Percentiles rank a stretch among this genome's conserved stretches.
These are phyloP conservation scores for Globisporangium cederbergense DNA, from an alignment of 352 stramenopile genomes.

Conservation along the genomic window DNA sequence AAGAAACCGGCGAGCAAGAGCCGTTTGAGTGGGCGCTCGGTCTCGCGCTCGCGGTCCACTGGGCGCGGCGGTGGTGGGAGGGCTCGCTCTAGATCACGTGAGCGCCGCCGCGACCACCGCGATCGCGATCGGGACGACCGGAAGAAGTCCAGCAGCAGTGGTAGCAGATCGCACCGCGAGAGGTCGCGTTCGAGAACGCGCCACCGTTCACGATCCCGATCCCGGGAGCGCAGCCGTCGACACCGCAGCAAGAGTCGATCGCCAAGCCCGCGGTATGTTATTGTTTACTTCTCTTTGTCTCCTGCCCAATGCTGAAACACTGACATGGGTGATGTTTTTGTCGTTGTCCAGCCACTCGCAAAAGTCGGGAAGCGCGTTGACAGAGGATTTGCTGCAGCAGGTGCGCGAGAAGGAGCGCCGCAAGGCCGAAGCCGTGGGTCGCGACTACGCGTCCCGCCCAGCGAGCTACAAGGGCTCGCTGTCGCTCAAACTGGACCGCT, in stretches of 20 bases:
- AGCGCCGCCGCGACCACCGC: conserved; percentile 26
- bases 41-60: conserved; percentile 27
- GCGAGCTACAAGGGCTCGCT: conserved; percentile 92
- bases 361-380: conserved; percentile 24
- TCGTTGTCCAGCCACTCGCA: conserved; percentile 5
- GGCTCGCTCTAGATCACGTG: conserved; percentile 33
- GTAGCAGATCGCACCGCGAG: conserved; percentile 28
- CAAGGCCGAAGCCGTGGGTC: conserved; percentile 85
- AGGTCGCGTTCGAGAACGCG: conserved; percentile 38
- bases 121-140: conserved; percentile 3
- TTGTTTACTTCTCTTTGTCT: not conserved
- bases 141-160: not conserved
- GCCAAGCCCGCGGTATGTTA: conserved; percentile 14
- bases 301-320: not conserved
- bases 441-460: conserved; percentile 89
- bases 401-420: conserved; percentile 90
- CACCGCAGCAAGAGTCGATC: conserved; percentile 20
- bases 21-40: conserved; percentile 18
- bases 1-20: conserved; percentile 19
- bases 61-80: conserved; percentile 11
- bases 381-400: conserved; percentile 88
- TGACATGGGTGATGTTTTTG: conserved; percentile 16
- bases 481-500: conserved; percentile 89
- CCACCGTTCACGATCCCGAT: conserved; percentile 38
- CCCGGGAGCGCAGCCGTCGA: conserved; percentile 19